Conservation (phyloP, 805 yeast species). For the Sporopachydermia lactativora region DNA sequence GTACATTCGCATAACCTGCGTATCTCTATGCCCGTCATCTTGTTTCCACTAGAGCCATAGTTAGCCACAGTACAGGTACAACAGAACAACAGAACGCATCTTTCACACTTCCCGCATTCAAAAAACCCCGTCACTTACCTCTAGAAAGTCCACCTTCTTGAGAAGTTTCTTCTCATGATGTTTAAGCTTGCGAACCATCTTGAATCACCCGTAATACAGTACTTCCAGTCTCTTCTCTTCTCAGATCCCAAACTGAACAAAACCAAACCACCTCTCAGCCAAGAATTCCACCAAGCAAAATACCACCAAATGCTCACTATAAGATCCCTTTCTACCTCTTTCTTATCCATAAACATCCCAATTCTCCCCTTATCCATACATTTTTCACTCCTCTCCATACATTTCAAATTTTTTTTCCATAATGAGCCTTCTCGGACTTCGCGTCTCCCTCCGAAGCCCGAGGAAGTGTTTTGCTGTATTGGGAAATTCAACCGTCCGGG, state of each 20-base stretch:
- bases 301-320: too few relatives aligned
- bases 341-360: too few relatives aligned
- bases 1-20: constrained; percentile 91
- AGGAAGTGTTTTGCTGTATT: too few relatives aligned
- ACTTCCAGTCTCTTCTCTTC: constrained; percentile 11
- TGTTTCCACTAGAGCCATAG: constrained; percentile 55
- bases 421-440: too few relatives aligned
- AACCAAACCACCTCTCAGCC: too few relatives aligned
- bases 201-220: constrained; percentile 12
- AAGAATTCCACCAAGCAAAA: too few relatives aligned
- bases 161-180: constrained; percentile 92
- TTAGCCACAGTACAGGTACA: constrained; percentile 2
- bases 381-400: too few relatives aligned
- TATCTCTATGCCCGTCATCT: constrained; percentile 87
- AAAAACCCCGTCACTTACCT: constrained; percentile 20
- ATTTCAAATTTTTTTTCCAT: too few relatives aligned
- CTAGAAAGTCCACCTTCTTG: constrained; percentile 90
- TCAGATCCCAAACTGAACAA: constrained; percentile 12
- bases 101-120: neutral
- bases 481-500: too few relatives aligned
- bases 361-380: too few relatives aligned
- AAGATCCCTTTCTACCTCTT: too few relatives aligned
- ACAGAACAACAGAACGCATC: neutral
- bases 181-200: constrained; percentile 77
- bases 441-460: too few relatives aligned